Evolutionary conservation across 1,139 yeast species (phyloP).

Genomic region (Martiniozyma asiatica): DNA sequence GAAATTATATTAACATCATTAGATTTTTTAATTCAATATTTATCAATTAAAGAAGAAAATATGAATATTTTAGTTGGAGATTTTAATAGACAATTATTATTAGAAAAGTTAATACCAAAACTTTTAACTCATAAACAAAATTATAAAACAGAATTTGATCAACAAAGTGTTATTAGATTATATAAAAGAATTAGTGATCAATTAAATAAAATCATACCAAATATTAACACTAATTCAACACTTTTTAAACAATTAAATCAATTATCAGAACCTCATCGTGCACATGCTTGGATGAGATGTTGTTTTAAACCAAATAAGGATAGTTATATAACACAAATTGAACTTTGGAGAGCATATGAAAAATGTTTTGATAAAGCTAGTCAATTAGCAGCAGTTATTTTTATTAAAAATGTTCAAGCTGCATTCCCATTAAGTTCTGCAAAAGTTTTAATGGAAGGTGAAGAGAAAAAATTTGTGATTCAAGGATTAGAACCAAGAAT

Average conservation of each 20-base stretch:
- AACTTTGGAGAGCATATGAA: constrained; percentile 93
- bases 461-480: constrained; percentile 67
- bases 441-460: constrained; percentile 63
- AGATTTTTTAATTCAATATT: constrained; percentile 57
- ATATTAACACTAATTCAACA: constrained; percentile 22
- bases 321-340: constrained; percentile 90
- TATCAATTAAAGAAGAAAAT: constrained; percentile 21
- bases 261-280: constrained; percentile 79
- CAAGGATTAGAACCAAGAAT: constrained; percentile 74
- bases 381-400: constrained; percentile 88
- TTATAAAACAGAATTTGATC: constrained; percentile 25
- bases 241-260: constrained; percentile 49
- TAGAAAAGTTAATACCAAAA: constrained; percentile 49
- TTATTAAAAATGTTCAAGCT: constrained; percentile 82
- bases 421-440: constrained; percentile 92
- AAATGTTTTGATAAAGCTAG: constrained; percentile 55
- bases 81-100: constrained; percentile 32
- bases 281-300: constrained; percentile 91
- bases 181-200: constrained; percentile 30
- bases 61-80: constrained; percentile 7
- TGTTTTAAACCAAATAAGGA: constrained; percentile 67
- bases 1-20: constrained; percentile 53
- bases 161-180: constrained; percentile 25
- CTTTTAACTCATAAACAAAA: constrained; percentile 44
- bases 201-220: constrained; percentile 9